Base-by-base conservation (phyloP, 805 yeast genomes). In the Wickerhamomyces bisporus region DNA sequence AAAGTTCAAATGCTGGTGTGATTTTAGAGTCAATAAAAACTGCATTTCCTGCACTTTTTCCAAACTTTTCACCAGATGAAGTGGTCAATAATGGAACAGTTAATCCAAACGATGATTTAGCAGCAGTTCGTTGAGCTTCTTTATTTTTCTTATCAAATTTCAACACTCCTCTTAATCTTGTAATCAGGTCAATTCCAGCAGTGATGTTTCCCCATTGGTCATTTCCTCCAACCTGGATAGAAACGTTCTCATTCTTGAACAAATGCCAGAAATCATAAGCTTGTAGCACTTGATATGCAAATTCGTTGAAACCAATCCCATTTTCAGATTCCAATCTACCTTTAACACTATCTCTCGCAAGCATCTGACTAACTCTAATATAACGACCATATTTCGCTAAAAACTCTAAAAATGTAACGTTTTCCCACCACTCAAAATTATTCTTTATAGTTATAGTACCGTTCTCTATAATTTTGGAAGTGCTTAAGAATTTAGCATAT, bases 191-290 rank as follows among this genome's bases (percentile, higher is more conserved):
- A 28, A 86, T 75, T 0, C 98, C 98, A 1, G 98, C 97, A 2
- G 95, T 86, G 42, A 93, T 93, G 53, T 93, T 93, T 1, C 98
- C 98, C 88, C 96, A 93, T 61, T 93, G 98, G 58, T 93, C 98
- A 55, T 85, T 88, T 6, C 98, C 98, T 18, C 98, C 98, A 26
- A 85, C 79, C 64, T 93, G 98, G 12, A 88, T 61, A 30, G 70
- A 68, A 30, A 89, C 89, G 4, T 66, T 60, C 26, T 75, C 61
- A 13, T 73, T 57, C 27, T 70, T 71, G 64, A 77, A 78, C 41
- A 93, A 63, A 55, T 89, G 87, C 71, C 82, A 87, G 55, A 87
- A 93, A 57, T 93, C 98, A 58, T 77, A 93, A 0, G 96, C 98
- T 60, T 93, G 98, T 39, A 93, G 64, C 15, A 91, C 66, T 55